A percentile compares a stretch with the other conserved stretches of the same genome.
Evolutionary conservation across 1,284 basidiomycete genomes (phyloP).

Genomic region (Grifola frondosa): DNA sequence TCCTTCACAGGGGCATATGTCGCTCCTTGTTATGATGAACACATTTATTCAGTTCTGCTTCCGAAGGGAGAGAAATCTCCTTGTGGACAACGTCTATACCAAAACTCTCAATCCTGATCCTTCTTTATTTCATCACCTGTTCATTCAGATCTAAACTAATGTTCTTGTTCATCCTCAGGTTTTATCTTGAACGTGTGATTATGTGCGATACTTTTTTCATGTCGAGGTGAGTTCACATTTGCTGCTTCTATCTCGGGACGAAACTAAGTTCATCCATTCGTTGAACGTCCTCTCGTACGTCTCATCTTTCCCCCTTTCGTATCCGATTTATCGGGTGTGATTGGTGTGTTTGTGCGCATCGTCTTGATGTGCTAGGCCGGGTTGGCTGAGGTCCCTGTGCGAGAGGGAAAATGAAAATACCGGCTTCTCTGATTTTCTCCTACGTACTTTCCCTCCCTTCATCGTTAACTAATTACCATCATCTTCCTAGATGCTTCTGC

Average conservation of each 20-base stretch:
- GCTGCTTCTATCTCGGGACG: conserved; percentile 35
- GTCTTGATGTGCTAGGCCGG: conserved; percentile 52
- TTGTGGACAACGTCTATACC: conserved; percentile 70
- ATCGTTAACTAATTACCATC: background rate
- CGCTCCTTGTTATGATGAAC: conserved; percentile 52
- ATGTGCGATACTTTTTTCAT: background rate
- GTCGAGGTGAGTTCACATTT: conserved; percentile 23
- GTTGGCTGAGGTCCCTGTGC: conserved; percentile 28
- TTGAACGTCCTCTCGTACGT: conserved; percentile 54
- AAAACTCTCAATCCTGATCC: conserved; percentile 48
- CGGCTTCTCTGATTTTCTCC: conserved; percentile 63
- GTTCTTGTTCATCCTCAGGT: conserved; percentile 9
- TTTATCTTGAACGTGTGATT: background rate
- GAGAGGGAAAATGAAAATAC: conserved; percentile 58
- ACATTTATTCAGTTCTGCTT: conserved; percentile 74
- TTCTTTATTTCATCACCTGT: conserved; percentile 10
- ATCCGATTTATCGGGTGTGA: conserved; percentile 23
- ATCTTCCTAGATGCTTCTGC: background rate
- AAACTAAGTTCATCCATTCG: conserved; percentile 85
- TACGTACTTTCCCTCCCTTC: too few species aligned
- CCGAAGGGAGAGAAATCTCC: conserved; percentile 69
- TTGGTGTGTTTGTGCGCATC: conserved; percentile 38
- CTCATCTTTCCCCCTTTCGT: conserved; percentile 34
- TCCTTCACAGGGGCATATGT: background rate
- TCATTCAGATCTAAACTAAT: background rate